Evolutionary conservation across 108 stramenopile genomes (phyloP).

Genomic region (Nitzschia sp.): DNA sequence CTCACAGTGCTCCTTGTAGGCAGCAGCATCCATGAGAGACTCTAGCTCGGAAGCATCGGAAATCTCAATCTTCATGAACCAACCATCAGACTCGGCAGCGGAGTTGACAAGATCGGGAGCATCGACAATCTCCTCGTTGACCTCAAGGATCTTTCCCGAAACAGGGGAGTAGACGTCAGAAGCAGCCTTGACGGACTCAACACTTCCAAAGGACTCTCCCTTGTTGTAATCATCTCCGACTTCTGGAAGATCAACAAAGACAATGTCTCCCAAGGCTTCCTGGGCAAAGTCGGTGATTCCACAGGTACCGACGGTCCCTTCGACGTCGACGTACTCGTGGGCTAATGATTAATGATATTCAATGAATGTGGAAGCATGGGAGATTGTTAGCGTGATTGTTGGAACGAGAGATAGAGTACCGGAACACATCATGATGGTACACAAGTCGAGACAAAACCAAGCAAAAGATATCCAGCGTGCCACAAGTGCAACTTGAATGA

Average conservation of each 20-base stretch:
- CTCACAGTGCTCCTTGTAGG: conserved; percentile 56
- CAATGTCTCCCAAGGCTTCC: conserved; percentile 95
- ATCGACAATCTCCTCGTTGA: conserved; percentile 74
- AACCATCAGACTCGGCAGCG: conserved; percentile 78
- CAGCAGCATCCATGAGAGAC: conserved; percentile 67
- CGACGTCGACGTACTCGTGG: conserved; percentile 94
- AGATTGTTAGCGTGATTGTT: no score
- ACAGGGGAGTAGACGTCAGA: conserved; percentile 94
- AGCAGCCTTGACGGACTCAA: conserved; percentile 99
- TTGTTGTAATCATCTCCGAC: conserved; percentile 89
- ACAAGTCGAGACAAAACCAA: no score
- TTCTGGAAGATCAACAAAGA: conserved; percentile 95
- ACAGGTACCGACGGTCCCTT: conserved; percentile 86
- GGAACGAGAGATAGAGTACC: no score
- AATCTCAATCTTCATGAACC: conserved; percentile 93
- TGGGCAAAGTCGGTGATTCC: conserved; percentile 97
- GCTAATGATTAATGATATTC: conserved; percentile 37
- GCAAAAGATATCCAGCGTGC: no score
- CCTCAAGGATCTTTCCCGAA: conserved; percentile 76
- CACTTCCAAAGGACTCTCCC: conserved; percentile 89
- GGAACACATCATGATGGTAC: no score
- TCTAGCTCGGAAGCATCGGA: conserved; percentile 57
- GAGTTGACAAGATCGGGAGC: conserved; percentile 86
- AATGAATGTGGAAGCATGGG: no score
- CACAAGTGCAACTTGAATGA: no score